These are phyloP conservation scores for Metschnikowia shivogae DNA, from an alignment of 805 yeast species.

Conservation along the genomic window DNA sequence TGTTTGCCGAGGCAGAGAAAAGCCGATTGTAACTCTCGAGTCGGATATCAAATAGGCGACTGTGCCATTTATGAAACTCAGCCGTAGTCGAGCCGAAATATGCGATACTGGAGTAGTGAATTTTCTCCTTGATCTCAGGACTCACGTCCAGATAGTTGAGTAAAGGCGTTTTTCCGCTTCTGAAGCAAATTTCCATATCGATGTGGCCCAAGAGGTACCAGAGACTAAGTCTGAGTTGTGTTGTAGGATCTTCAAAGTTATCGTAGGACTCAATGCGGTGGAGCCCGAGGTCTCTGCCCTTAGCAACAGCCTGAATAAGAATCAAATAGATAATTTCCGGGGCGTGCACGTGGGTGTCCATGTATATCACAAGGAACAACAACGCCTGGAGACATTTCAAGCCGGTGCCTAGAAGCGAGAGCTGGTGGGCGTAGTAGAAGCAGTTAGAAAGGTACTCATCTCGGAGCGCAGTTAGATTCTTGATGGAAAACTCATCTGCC, in stretches of 20 bases:
- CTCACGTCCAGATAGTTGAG: conserved; percentile 37
- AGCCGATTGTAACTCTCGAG: conserved; percentile 28
- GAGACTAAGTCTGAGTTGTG: conserved; percentile 31
- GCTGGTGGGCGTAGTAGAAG: conserved; percentile 3
- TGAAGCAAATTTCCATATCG: conserved; percentile 43
- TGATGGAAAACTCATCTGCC: not conserved
- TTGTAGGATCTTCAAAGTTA: conserved; percentile 16
- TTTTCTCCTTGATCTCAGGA: conserved; percentile 7
- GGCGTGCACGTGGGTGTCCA: conserved; percentile 8
- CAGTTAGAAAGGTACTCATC: conserved; percentile 2
- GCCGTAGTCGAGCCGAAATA: not conserved
- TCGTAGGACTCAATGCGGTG: conserved; percentile 45
- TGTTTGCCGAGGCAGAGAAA: conserved; percentile 28
- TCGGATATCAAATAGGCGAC: conserved; percentile 18
- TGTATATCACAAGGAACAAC: conserved; percentile 5
- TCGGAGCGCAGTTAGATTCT: not conserved
- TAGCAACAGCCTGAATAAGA: conserved; percentile 44
- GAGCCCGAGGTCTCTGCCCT: conserved; percentile 55
- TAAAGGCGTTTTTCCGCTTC: conserved; percentile 47
- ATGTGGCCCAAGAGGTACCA: conserved; percentile 48
- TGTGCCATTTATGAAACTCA: conserved; percentile 6
- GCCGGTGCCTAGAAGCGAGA: conserved; percentile 1
- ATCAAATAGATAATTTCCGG: conserved; percentile 32
- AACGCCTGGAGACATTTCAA: conserved; percentile 10
- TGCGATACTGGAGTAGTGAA: not conserved